Percentiles rank a stretch among this genome's conserved stretches.
Evolutionary conservation across 1,284 basidiomycete species (phyloP).

Genomic region (Sutorius eximius): DNA sequence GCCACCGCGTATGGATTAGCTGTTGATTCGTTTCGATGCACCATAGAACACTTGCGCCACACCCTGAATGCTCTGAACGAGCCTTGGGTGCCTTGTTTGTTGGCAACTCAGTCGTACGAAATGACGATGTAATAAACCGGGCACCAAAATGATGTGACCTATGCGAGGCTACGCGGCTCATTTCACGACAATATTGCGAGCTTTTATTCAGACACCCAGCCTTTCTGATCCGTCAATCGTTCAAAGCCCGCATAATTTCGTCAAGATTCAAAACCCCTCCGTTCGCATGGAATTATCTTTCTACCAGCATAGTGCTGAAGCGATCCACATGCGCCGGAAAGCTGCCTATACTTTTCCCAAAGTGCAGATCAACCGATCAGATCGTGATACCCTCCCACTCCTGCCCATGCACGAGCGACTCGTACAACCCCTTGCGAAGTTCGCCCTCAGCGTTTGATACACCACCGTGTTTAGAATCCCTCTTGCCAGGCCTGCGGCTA

Average conservation of each 20-base stretch:
- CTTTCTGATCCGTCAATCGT: constrained; percentile 14
- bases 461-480: not conserved
- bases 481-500: not conserved
- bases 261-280: not conserved
- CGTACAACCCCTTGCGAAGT: not conserved
- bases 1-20: too few relatives aligned
- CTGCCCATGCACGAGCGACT: not conserved
- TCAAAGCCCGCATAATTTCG: constrained; percentile 5
- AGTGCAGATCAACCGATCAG: not conserved
- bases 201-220: constrained; percentile 20
- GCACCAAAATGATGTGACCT: too few relatives aligned
- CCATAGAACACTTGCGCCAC: too few relatives aligned
- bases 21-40: too few relatives aligned
- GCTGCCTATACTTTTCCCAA: not conserved
- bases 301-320: not conserved
- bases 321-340: not conserved
- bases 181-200: too few relatives aligned
- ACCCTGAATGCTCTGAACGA: too few relatives aligned
- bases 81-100: too few relatives aligned
- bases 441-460: not conserved
- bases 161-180: too few relatives aligned
- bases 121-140: too few relatives aligned
- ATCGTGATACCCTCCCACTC: not conserved
- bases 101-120: too few relatives aligned
- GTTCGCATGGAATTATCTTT: not conserved